Evolutionary conservation across 2,329 filamentous ascomycete species (phyloP).

Genomic region (Phoma sp.): DNA sequence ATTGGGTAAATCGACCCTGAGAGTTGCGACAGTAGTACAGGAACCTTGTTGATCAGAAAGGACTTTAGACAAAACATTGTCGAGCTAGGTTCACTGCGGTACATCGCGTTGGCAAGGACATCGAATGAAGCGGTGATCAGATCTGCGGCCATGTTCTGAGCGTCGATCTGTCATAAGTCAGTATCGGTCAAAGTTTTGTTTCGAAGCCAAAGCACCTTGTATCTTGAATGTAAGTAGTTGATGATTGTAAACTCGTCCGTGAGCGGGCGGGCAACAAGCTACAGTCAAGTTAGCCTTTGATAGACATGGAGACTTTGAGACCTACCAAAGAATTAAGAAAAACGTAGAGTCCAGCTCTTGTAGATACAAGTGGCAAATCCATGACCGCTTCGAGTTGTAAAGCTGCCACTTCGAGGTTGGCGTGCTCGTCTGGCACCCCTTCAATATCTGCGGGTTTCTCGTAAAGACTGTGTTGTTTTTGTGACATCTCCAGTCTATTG

Average conservation of each 20-base stretch:
- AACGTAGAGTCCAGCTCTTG: conserved; percentile 82
- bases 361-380: conserved; percentile 75
- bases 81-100: conserved; percentile 67
- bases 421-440: conserved; percentile 49
- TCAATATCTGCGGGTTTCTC: conserved; percentile 53
- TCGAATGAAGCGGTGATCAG: conserved; percentile 90
- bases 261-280: conserved; percentile 82
- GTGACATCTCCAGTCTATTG: conserved; percentile 46
- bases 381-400: conserved; percentile 63
- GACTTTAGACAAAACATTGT: conserved; percentile 78
- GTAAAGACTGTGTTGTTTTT: conserved; percentile 52
- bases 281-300: conserved; percentile 41
- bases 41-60: conserved; percentile 80
- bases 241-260: conserved; percentile 82
- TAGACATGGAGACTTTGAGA: conserved; percentile 4
- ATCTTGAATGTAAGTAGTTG: conserved; percentile 82
- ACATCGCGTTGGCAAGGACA: conserved; percentile 83
- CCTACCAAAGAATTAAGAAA: conserved; percentile 82
- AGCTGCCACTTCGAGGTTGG: conserved; percentile 49
- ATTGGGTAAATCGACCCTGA: conserved; percentile 64
- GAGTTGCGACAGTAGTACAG: conserved; percentile 65
- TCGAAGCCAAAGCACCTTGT: conserved; percentile 64
- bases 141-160: conserved; percentile 78
- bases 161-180: conserved; percentile 66
- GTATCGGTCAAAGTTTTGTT: conserved; percentile 9